Conservation (phyloP, 2,329 filamentous ascomycete species). For the Colletotrichum navitas region DNA sequence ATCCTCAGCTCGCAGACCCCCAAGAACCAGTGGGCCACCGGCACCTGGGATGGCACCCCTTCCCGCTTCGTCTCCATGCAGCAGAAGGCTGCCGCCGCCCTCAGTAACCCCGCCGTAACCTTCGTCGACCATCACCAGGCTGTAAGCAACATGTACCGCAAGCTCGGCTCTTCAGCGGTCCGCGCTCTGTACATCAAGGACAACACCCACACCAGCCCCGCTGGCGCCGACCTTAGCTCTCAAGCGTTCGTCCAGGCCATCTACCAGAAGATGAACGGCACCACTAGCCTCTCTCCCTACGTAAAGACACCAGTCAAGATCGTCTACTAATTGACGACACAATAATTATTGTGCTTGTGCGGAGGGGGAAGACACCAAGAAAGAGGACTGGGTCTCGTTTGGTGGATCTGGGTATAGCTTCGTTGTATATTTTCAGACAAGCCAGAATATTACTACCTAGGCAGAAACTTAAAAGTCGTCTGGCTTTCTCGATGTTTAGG, state of each 20-base stretch:
- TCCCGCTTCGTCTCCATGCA: conserved; percentile 68
- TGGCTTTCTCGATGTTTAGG: background rate
- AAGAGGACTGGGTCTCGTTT: background rate
- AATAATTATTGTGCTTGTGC: too few species aligned
- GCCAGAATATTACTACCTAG: background rate
- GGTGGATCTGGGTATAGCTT: background rate
- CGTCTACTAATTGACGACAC: conserved; percentile 31
- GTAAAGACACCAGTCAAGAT: conserved; percentile 45
- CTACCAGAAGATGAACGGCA: conserved; percentile 48
- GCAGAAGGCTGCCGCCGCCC: conserved; percentile 50
- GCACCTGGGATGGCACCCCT: conserved; percentile 61
- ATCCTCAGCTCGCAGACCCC: conserved; percentile 69
- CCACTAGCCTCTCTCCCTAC: conserved; percentile 45
- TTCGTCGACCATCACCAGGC: conserved; percentile 72
- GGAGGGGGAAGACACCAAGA: background rate
- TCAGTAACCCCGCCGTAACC: conserved; percentile 54
- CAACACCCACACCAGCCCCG: conserved; percentile 72
- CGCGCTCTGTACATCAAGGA: conserved; percentile 69
- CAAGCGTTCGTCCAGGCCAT: conserved; percentile 61
- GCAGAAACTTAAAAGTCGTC: background rate
- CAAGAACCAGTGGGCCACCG: conserved; percentile 71
- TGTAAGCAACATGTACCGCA: conserved; percentile 64
- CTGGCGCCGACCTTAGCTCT: conserved; percentile 66
- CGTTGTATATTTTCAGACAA: conserved; percentile 1
- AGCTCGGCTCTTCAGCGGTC: conserved; percentile 62